A percentile compares a stretch with the other conserved stretches of the same genome.
phyloP scores from a whole-genome alignment of 345 rosid genomes.

The thale cress (Arabidopsis thaliana) region DNA sequence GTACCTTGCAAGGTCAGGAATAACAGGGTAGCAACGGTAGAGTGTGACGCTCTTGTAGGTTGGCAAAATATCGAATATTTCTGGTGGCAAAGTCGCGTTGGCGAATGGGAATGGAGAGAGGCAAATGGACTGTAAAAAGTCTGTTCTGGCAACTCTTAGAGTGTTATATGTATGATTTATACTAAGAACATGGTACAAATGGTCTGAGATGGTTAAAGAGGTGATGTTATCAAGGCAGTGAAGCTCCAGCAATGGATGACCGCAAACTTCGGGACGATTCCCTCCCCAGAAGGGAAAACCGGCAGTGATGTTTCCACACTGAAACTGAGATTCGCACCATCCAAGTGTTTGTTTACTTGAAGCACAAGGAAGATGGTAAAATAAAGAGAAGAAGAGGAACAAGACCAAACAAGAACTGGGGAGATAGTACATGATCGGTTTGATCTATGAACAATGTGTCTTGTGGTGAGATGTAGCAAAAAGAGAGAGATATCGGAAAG shows the following conservation, averaged over 20 bases:
- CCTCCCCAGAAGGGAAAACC: slow-evolving; percentile 55
- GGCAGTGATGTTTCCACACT: slow-evolving; percentile 43
- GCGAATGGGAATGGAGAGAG: background rate
- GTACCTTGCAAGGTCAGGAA: background rate
- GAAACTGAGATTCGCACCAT: slow-evolving; percentile 29
- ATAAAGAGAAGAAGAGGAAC: background rate
- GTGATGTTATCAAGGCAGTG: slow-evolving; percentile 2
- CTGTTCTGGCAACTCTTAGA: background rate
- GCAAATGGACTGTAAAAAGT: background rate
- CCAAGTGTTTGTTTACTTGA: background rate
- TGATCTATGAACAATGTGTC: background rate
- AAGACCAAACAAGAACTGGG: background rate
- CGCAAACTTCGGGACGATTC: background rate
- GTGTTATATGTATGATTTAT: background rate
- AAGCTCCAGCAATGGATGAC: slow-evolving; percentile 46
- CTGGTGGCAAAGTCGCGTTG: background rate
- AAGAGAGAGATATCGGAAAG: too few relatives aligned
- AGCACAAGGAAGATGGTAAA: slow-evolving; percentile 6
- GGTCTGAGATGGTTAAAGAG: slow-evolving; percentile 5
- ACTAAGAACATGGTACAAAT: slow-evolving; percentile 25
- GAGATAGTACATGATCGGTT: background rate
- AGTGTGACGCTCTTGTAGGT: slow-evolving; percentile 19
- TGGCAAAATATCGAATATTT: background rate
- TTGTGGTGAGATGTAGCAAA: too few relatives aligned
- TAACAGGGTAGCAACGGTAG: slow-evolving; percentile 15